A percentile compares a stretch with the other conserved stretches of the same genome.
phyloP scores from a whole-genome alignment of 23 red algal genomes.

The Chondrus crispus region DNA sequence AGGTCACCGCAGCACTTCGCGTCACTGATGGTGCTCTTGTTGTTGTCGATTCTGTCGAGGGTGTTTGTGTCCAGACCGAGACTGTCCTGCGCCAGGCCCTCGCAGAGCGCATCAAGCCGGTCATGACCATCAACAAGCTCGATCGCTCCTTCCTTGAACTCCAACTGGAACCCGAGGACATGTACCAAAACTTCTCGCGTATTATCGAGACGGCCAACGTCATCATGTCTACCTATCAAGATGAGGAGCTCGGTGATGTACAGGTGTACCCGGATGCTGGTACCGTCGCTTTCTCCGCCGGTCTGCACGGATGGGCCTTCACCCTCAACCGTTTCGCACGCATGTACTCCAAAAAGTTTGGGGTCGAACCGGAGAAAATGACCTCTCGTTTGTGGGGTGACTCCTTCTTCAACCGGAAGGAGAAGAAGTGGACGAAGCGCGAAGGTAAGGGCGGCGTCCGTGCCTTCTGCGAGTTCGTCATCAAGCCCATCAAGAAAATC shows the following conservation, averaged over 20 bases:
- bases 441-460: conserved; percentile 46
- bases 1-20: conserved; percentile 97
- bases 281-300: conserved; percentile 98
- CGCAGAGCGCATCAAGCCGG: conserved; percentile 96
- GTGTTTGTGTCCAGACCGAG: conserved; percentile 99
- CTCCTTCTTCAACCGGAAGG: conserved; percentile 85
- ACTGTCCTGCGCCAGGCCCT: conserved; percentile 99
- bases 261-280: conserved; percentile 89
- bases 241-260: conserved; percentile 85
- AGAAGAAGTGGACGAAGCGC: conserved; percentile 97
- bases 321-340: conserved; percentile 97
- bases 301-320: conserved; percentile 99
- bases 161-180: conserved; percentile 97
- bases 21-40: conserved; percentile 99
- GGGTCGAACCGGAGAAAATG: conserved; percentile 94
- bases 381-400: conserved; percentile 94
- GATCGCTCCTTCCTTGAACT: conserved; percentile 99
- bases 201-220: conserved; percentile 99
- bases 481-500: conserved; percentile 98
- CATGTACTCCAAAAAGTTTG: conserved; percentile 99
- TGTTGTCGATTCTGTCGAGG: conserved; percentile 99
- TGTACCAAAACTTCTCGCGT: conserved; percentile 98
- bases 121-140: conserved; percentile 99
- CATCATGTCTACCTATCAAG: conserved; percentile 96
- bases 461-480: conserved; percentile 99